Conservation (phyloP, 2,329 filamentous ascomycete species). For the Bipolaris victoriae region DNA sequence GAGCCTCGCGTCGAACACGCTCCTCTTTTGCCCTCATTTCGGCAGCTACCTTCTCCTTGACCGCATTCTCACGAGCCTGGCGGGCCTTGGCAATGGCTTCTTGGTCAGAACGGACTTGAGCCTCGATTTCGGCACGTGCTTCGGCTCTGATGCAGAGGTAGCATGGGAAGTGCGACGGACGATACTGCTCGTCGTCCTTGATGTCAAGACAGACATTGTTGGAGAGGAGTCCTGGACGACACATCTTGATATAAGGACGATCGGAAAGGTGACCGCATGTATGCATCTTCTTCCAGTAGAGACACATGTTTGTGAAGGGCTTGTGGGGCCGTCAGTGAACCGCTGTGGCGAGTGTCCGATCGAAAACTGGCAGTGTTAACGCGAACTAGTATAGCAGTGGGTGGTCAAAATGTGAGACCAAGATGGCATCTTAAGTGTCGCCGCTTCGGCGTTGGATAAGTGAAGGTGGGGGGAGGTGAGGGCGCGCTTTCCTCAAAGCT, state of each 20-base stretch:
- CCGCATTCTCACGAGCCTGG: slow-evolving; percentile 16
- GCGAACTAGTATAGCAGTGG: not conserved
- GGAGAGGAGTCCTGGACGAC: slow-evolving; percentile 26
- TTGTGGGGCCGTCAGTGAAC: not conserved
- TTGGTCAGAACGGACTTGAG: slow-evolving; percentile 5
- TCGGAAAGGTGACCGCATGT: slow-evolving; percentile 29
- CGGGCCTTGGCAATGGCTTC: slow-evolving; percentile 15
- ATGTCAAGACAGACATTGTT: slow-evolving; percentile 30
- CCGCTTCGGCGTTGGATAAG: not conserved
- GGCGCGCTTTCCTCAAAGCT: not conserved
- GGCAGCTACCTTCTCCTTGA: slow-evolving; percentile 15
- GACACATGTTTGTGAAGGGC: slow-evolving; percentile 25
- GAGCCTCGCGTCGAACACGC: slow-evolving; percentile 29
- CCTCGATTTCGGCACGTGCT: slow-evolving; percentile 19
- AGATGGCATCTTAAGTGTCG: not conserved
- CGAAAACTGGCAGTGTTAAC: not conserved
- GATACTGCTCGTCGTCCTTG: slow-evolving; percentile 13
- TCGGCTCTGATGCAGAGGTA: slow-evolving; percentile 29
- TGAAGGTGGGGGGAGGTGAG: slow-evolving; percentile 1
- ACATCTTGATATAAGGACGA: slow-evolving; percentile 34
- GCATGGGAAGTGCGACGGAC: slow-evolving; percentile 32
- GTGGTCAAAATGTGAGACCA: not conserved
- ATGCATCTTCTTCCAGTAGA: slow-evolving; percentile 35
- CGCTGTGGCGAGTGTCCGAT: too few relatives aligned
- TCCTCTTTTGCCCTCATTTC: slow-evolving; percentile 28